Percentiles rank a stretch among this genome's conserved stretches.
Conservation (phyloP, 2,329 filamentous ascomycete species). For the Sarocladium strictum region DNA sequence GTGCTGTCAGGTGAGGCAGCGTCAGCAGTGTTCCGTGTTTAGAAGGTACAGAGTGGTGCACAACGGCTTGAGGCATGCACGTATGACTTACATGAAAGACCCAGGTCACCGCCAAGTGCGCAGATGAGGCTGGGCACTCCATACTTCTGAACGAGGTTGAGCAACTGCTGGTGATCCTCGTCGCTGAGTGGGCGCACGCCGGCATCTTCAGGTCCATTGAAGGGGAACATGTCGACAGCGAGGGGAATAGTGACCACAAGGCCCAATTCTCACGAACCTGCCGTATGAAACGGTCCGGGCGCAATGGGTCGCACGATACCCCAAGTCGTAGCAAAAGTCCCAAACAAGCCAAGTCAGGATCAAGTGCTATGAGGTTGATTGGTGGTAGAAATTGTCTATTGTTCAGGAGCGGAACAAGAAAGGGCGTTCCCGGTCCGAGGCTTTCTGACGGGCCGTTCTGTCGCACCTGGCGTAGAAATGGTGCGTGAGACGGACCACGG, state of each 20-base stretch:
- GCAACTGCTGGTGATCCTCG: constrained; percentile 31
- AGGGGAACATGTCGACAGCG: constrained; percentile 27
- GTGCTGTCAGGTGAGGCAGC: background rate
- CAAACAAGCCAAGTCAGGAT: no score
- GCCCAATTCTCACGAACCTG: background rate
- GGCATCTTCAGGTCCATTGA: constrained; percentile 27
- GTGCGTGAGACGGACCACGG: no score
- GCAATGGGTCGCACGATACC: background rate
- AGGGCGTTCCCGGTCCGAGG: no score
- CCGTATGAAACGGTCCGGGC: background rate
- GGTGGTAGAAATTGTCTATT: background rate
- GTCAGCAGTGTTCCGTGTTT: background rate
- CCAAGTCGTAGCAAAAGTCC: no score
- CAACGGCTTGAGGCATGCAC: background rate
- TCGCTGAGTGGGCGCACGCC: constrained; percentile 29
- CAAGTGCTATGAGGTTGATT: no score
- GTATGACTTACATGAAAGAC: constrained; percentile 25
- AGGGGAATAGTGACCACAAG: no score
- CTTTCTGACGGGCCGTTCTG: background rate
- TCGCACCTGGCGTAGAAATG: background rate
- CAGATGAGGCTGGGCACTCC: constrained; percentile 31
- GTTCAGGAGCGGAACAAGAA: background rate
- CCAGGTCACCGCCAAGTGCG: constrained; percentile 23
- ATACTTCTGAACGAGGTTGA: constrained; percentile 31
- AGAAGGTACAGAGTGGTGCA: background rate